Evolutionary conservation across 139 green algal genomes (phyloP).

Genomic region (Chlamydomonas sp.): DNA sequence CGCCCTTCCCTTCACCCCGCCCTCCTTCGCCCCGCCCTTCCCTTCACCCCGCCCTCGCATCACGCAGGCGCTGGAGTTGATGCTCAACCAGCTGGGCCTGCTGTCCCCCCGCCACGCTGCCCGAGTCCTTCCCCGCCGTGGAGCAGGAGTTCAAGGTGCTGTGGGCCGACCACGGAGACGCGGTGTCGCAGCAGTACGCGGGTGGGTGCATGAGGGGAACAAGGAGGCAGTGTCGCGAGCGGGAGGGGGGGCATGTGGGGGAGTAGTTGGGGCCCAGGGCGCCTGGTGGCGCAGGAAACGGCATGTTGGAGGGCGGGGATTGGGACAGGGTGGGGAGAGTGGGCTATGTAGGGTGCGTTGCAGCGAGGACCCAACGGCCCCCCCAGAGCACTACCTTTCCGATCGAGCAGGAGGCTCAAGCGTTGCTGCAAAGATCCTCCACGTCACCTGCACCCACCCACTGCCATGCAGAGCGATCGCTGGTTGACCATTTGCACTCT

Average conservation of each 20-base stretch:
- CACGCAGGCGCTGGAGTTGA: slow-evolving; percentile 53
- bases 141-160: slow-evolving; percentile 81
- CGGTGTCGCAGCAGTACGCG: slow-evolving; percentile 85
- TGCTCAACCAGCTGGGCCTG: slow-evolving; percentile 71
- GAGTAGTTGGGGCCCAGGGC: not conserved
- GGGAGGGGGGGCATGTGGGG: not conserved
- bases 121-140: slow-evolving; percentile 58
- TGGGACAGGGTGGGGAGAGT: too few species aligned
- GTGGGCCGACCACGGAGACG: slow-evolving; percentile 93
- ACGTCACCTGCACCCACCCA: too few species aligned
- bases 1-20: not conserved
- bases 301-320: too few species aligned
- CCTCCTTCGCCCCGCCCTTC: not conserved
- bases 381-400: too few species aligned
- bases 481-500: too few species aligned
- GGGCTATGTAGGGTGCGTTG: too few species aligned
- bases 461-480: too few species aligned
- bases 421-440: too few species aligned
- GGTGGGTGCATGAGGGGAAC: slow-evolving; percentile 46
- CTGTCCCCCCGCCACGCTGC: slow-evolving; percentile 58
- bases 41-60: not conserved
- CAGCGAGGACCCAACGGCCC: too few species aligned
- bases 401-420: too few species aligned
- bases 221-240: not conserved
- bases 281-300: too few species aligned